These are phyloP conservation scores for Orbilia javanica DNA, from an alignment of 2,329 filamentous ascomycete species.

Conservation along the genomic window DNA sequence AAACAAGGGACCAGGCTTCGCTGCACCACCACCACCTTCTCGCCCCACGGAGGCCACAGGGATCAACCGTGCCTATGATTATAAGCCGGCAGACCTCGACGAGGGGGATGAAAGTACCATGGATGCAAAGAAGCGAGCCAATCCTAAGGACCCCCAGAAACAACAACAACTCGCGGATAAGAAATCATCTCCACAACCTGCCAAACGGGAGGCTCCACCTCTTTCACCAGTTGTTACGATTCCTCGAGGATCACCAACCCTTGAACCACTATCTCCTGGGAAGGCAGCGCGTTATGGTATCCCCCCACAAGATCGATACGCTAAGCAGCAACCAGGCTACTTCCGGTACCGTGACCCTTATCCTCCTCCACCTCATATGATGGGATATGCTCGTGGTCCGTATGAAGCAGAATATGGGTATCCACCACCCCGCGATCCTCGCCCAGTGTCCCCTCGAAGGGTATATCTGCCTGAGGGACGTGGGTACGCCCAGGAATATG, in stretches of 20 bases:
- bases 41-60: conserved; percentile 21
- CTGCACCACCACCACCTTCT: conserved; percentile 35
- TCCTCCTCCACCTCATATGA: conserved; percentile 30
- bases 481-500: conserved; percentile 49
- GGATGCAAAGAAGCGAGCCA: conserved; percentile 42
- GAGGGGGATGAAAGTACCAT: conserved; percentile 28
- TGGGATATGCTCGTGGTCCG: conserved; percentile 47
- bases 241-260: conserved; percentile 42
- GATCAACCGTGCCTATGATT: conserved; percentile 37
- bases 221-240: conserved; percentile 50
- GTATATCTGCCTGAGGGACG: conserved; percentile 47
- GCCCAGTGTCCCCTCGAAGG: conserved; percentile 38
- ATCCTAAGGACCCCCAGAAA: conserved; percentile 25
- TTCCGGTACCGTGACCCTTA: conserved; percentile 51
- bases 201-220: conserved; percentile 49
- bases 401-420: conserved; percentile 46
- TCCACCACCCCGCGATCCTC: conserved; percentile 41
- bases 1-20: conserved; percentile 21
- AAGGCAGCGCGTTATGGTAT: conserved; percentile 39
- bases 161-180: conserved; percentile 24
- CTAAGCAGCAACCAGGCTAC: conserved; percentile 32
- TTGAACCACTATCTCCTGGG: conserved; percentile 48
- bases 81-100: conserved; percentile 37
- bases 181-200: conserved; percentile 27
- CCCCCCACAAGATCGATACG: conserved; percentile 41